phyloP scores from a whole-genome alignment of 768 basidiomycete genomes.

The Trametes cingulata region DNA sequence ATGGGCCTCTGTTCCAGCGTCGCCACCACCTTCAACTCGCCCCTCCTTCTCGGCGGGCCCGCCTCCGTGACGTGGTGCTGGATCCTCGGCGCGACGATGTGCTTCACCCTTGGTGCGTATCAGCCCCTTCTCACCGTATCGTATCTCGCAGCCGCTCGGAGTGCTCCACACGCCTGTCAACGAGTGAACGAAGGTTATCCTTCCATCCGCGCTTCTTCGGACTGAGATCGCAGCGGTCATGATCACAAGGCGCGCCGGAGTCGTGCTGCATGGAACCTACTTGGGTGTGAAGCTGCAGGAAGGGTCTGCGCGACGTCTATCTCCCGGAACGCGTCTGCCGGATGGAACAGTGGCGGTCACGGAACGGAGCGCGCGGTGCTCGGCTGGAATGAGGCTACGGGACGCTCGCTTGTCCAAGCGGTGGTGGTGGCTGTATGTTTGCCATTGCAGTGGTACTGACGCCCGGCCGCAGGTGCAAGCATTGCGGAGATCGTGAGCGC shows the following conservation, averaged over 20 bases:
- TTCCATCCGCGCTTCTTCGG: conserved; percentile 3
- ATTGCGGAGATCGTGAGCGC: conserved; percentile 80
- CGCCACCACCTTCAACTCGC: conserved; percentile 78
- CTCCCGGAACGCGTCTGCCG: neutral
- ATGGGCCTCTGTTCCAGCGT: conserved; percentile 81
- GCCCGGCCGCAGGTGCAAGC: conserved; percentile 43
- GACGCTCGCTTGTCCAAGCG: neutral
- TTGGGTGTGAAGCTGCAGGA: neutral
- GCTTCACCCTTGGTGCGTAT: conserved; percentile 60
- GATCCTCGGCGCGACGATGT: conserved; percentile 72
- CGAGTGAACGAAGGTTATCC: neutral
- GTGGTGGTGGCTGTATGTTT: neutral
- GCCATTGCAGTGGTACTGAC: neutral
- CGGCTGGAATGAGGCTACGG: neutral
- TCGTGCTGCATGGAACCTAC: neutral
- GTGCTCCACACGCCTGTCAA: neutral
- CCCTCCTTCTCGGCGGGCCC: conserved; percentile 67
- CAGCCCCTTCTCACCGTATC: conserved; percentile 1
- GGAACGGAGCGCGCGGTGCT: neutral
- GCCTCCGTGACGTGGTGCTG: conserved; percentile 75
- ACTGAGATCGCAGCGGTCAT: conserved; percentile 10
- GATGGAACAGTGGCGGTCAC: neutral
- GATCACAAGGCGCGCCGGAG: neutral
- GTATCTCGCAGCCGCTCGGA: neutral
- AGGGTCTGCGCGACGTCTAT: neutral